Evolutionary conservation across 306 rosid genomes (phyloP), one percentile per base, ranked within the genome.

Genomic region (Astragalus membranaceus): DNA sequence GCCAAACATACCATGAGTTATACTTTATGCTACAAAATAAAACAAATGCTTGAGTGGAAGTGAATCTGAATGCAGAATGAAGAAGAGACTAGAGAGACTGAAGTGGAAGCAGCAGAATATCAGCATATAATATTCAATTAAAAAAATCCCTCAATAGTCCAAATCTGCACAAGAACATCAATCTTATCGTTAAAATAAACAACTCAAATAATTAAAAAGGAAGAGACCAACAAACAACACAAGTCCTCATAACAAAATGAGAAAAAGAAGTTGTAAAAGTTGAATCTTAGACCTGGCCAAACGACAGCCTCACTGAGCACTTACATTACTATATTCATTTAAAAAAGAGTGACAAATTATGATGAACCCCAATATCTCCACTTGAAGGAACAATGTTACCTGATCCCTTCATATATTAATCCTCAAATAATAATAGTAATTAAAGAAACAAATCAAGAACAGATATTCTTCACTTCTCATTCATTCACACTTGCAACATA

Each of bases 391-490:
- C 78, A 76, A 76, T 59, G 75, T 68, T 64, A 71, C 75, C 67
- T 72, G 89, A 76, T 80, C 78, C 83, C 76, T 61, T 53, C 48
- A 75, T 43, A 64, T 57, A 44, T 59, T 74, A 73, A 62, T 62
- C 77, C 77, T 70, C 63, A 37, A 41, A 20, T 78, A 66, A 65
- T 48, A 44, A 44, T 44, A 74, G 64, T 75, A 76, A 75, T 74
- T 80, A 76, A 80, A 82, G 70, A 83, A 74, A 76, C 67, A 80
- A 78, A 82, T 78, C 77, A 78, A 86, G 90, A 79, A 86, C 95
- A 76, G 56, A 86, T 82, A 82, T 88, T 90, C 95, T 84, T 78
- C 76, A 75, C 87, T 84, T 85, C 77, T 72, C 86, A 82, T 84
- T 79, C 88, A 81, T 84, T 79, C 88, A 81, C 90, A 88, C 86